phyloP scores from a whole-genome alignment of 768 basidiomycete species.

The Kwoniella sp. region DNA sequence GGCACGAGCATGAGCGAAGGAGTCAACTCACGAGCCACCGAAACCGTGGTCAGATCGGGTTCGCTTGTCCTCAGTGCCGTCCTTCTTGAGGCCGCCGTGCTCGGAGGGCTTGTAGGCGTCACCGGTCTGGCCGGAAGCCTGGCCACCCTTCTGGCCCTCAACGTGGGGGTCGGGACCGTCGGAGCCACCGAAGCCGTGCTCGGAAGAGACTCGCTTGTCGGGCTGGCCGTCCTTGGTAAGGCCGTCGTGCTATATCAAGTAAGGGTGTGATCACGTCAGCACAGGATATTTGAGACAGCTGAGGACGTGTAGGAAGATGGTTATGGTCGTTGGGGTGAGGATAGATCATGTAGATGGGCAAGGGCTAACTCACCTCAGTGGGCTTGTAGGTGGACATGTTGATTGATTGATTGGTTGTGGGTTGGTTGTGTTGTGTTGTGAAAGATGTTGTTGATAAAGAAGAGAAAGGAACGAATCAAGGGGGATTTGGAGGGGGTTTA shows the following conservation, averaged over 20 bases:
- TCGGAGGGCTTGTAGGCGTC: constrained; percentile 54
- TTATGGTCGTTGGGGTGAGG: neutral
- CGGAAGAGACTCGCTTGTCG: constrained; percentile 56
- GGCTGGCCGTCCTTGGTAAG: constrained; percentile 55
- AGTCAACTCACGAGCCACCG: constrained; percentile 50
- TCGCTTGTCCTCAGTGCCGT: constrained; percentile 53
- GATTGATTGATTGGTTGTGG: constrained; percentile 30
- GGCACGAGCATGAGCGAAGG: too few species aligned
- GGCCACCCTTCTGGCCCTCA: constrained; percentile 54
- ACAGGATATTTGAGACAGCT: too few species aligned
- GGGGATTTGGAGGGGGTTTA: constrained; percentile 11
- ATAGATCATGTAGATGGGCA: neutral
- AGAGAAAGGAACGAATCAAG: constrained; percentile 4
- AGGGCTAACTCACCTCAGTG: constrained; percentile 51
- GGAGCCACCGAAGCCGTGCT: constrained; percentile 57
- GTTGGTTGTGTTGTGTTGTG: constrained; percentile 11
- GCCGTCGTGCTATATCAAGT: constrained; percentile 48
- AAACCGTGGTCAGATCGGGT: constrained; percentile 55
- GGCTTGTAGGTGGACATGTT: constrained; percentile 58
- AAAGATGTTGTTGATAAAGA: constrained; percentile 14
- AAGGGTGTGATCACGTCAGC: neutral
- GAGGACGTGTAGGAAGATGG: neutral
- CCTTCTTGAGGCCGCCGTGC: constrained; percentile 55
- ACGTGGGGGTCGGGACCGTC: constrained; percentile 56
- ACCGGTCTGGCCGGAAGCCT: constrained; percentile 29